Conservation (phyloP, 2,329 filamentous ascomycete species). For the Clonostachys byssicola region DNA sequence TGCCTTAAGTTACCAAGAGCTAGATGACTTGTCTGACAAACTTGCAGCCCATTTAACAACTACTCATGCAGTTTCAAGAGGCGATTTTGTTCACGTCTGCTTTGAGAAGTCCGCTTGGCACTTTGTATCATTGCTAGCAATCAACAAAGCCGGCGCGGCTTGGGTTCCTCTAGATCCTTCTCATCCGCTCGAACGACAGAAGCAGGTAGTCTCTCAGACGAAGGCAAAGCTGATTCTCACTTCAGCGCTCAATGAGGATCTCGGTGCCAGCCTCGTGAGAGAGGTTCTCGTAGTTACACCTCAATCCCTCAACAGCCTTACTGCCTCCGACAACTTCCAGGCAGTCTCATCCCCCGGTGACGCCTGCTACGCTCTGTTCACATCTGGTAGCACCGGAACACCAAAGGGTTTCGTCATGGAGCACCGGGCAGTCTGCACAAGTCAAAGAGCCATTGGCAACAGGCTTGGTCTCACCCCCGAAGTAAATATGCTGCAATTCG, state of each 20-base stretch:
- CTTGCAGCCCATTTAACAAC: constrained; percentile 26
- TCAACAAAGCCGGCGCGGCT: constrained; percentile 4
- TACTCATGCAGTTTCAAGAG: background rate
- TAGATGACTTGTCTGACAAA: constrained; percentile 27
- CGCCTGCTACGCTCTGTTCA: constrained; percentile 6
- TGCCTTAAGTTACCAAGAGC: constrained; percentile 29
- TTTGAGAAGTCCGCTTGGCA: constrained; percentile 4
- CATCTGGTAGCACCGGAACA: constrained; percentile 7
- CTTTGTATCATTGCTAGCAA: constrained; percentile 2
- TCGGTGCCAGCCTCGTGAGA: background rate
- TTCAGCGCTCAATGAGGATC: background rate
- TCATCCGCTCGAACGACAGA: constrained; percentile 1
- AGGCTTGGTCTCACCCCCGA: background rate
- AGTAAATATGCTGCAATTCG: constrained; percentile 37
- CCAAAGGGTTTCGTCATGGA: constrained; percentile 9
- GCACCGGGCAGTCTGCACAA: constrained; percentile 3
- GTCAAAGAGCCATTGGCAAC: constrained; percentile 29
- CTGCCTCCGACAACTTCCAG: constrained; percentile 31
- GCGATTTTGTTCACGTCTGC: constrained; percentile 1
- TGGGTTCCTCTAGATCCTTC: constrained; percentile 3
- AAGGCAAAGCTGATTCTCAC: background rate
- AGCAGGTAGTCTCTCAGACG: background rate
- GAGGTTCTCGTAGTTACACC: background rate
- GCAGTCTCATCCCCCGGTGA: background rate
- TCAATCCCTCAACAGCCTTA: constrained; percentile 17